These are phyloP conservation scores for Solanum ossicruentum DNA, from an alignment of 257 asterid genomes.

Conservation along the genomic window DNA sequence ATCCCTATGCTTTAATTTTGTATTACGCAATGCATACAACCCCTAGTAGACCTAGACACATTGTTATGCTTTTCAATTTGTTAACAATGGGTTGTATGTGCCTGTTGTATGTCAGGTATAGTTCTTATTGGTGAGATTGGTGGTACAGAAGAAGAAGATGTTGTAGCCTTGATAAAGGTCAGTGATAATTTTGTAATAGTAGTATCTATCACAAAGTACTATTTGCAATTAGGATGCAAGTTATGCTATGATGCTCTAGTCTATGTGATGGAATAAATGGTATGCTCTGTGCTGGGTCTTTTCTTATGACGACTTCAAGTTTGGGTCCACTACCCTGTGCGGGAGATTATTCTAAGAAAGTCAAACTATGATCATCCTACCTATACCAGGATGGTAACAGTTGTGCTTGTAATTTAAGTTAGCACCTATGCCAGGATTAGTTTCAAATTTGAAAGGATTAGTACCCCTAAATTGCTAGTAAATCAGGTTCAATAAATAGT, in stretches of 20 bases:
- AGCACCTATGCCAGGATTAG: background rate
- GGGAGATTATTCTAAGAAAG: background rate
- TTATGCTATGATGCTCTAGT: background rate
- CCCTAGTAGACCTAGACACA: background rate
- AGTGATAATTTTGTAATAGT: background rate
- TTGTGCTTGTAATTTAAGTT: background rate
- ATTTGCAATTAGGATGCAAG: background rate
- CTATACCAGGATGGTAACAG: background rate
- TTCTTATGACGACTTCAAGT: background rate
- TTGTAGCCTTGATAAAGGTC: constrained; percentile 92
- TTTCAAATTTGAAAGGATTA: background rate
- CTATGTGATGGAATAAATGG: background rate
- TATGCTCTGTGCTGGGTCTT: background rate
- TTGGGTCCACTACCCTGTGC: background rate
- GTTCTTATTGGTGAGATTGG: constrained; percentile 95
- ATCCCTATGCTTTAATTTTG: background rate
- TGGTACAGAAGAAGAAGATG: constrained; percentile 99
- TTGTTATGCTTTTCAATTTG: background rate
- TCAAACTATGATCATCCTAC: background rate
- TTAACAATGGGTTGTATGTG: background rate
- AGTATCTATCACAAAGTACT: background rate
- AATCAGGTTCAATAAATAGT: no score
- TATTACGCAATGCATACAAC: background rate
- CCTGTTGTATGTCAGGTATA: constrained; percentile 45
- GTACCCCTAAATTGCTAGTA: no score